Evolutionary conservation across 139 green algal species (phyloP).

Genomic region (Prasinococcaceae sp.): DNA sequence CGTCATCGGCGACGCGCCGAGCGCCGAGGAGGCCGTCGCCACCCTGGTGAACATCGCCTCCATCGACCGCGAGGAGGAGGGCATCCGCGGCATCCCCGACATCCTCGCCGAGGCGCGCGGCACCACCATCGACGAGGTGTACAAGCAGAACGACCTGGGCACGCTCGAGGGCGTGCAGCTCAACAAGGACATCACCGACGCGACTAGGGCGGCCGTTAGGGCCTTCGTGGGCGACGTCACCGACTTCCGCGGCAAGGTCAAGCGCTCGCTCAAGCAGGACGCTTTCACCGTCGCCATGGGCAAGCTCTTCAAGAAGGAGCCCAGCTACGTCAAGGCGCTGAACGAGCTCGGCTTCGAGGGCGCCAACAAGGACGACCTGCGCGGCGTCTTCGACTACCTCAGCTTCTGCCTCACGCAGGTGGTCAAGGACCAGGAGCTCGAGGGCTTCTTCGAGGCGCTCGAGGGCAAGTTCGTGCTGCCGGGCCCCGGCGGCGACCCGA

Average conservation of each 20-base stretch:
- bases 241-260: slow-evolving; percentile 25
- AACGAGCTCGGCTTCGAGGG: slow-evolving; percentile 55
- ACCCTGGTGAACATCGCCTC: slow-evolving; percentile 97
- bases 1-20: slow-evolving; percentile 77
- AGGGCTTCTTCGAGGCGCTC: slow-evolving; percentile 68
- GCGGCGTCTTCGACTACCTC: slow-evolving; percentile 81
- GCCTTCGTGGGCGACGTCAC: slow-evolving; percentile 81
- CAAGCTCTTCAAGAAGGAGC: slow-evolving; percentile 39
- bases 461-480: slow-evolving; percentile 81
- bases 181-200: slow-evolving; percentile 77
- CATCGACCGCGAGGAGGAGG: slow-evolving; percentile 76
- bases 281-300: slow-evolving; percentile 1
- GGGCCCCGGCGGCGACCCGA: slow-evolving; percentile 94
- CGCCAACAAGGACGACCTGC: slow-evolving; percentile 61
- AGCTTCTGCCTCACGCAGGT: slow-evolving; percentile 87
- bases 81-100: slow-evolving; percentile 66
- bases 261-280: too few species aligned
- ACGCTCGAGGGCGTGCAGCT: slow-evolving; percentile 76
- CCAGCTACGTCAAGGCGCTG: slow-evolving; percentile 47
- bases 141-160: slow-evolving; percentile 51
- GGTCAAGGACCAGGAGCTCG: slow-evolving; percentile 97
- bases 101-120: slow-evolving; percentile 75
- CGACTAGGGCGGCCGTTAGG: slow-evolving; percentile 46
- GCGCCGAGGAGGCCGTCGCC: slow-evolving; percentile 83
- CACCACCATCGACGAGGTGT: slow-evolving; percentile 86